Percentiles rank a stretch among this genome's conserved stretches.
Evolutionary conservation across 495 filamentous ascomycete genomes (phyloP).

Genomic region (Rostrohypoxylon terebratum): DNA sequence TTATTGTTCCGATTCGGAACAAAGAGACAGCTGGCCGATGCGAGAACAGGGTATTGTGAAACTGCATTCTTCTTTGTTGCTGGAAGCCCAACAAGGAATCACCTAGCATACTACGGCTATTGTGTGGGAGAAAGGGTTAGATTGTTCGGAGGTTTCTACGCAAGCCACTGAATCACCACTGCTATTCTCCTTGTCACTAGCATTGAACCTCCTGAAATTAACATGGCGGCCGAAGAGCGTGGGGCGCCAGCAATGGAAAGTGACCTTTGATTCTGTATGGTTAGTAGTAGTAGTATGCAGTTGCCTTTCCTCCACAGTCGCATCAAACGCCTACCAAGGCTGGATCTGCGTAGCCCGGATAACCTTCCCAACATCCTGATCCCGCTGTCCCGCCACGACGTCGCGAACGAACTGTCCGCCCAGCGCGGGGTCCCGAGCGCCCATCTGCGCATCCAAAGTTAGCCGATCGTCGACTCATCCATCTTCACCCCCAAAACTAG

Average conservation of each 20-base stretch:
- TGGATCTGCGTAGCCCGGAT: constrained; percentile 54
- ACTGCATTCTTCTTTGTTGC: background rate
- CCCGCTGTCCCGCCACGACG: constrained; percentile 62
- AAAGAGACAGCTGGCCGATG: background rate
- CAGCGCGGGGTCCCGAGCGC: constrained; percentile 57
- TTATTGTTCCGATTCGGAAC: background rate
- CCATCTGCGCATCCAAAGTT: constrained; percentile 36
- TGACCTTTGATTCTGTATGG: background rate
- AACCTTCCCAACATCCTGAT: constrained; percentile 62
- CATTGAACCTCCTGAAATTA: background rate
- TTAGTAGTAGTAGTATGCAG: too few relatives aligned
- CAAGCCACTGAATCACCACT: background rate
- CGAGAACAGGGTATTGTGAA: constrained; percentile 21
- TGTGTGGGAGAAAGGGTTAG: background rate
- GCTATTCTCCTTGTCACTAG: background rate
- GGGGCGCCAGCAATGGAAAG: background rate
- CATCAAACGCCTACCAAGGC: constrained; percentile 49
- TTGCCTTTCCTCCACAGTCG: background rate
- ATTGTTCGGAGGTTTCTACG: background rate
- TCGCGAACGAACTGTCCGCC: constrained; percentile 59
- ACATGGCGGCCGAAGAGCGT: background rate
- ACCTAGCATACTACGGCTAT: background rate
- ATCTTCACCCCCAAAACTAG: background rate
- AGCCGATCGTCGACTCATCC: too few relatives aligned
- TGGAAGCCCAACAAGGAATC: background rate